Evolutionary conservation across 257 asterid species (phyloP).

Genomic region (Prunella vulgaris): DNA sequence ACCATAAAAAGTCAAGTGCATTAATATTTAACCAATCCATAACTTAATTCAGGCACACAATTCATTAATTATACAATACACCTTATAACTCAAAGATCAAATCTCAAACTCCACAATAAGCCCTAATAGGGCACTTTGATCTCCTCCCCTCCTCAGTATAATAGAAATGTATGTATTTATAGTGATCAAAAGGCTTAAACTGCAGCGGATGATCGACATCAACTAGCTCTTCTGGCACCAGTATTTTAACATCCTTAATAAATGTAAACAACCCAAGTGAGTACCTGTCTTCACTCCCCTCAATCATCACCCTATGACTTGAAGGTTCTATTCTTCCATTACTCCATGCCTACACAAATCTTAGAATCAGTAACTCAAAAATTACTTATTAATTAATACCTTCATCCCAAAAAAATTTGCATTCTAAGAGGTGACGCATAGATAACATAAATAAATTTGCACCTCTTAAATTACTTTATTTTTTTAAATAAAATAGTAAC

Average conservation of each 20-base stretch:
- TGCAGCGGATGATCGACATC: conserved; percentile 21
- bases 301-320: conserved; percentile 32
- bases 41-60: background rate
- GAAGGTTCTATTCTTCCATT: conserved; percentile 42
- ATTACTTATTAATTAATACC: no score
- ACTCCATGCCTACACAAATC: conserved; percentile 35
- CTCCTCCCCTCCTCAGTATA: conserved; percentile 35
- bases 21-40: background rate
- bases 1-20: background rate
- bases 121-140: conserved; percentile 29
- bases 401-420: no score
- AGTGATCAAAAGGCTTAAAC: conserved; percentile 36
- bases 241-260: conserved; percentile 14
- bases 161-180: conserved; percentile 30
- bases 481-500: no score
- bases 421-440: no score
- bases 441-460: no score
- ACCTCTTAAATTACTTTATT: no score
- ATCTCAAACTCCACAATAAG: conserved; percentile 40
- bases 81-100: background rate
- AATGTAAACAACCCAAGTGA: conserved; percentile 18
- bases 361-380: background rate
- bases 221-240: conserved; percentile 12
- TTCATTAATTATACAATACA: background rate
- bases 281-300: conserved; percentile 27